Evolutionary conservation across 2,329 filamentous ascomycete genomes (phyloP).

Genomic region (Fusarium sp.): DNA sequence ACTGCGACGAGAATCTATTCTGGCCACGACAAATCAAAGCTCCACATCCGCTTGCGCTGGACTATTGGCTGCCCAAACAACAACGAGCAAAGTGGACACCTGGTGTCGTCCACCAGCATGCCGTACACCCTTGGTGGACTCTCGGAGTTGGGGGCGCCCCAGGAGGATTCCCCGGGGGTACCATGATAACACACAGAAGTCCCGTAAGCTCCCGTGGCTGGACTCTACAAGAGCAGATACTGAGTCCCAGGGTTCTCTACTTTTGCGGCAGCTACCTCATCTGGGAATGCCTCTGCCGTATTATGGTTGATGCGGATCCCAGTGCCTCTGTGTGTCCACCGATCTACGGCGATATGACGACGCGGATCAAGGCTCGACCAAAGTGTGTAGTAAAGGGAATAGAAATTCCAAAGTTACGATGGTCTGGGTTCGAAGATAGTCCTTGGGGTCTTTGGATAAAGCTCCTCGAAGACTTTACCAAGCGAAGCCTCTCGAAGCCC

Average conservation of each 20-base stretch:
- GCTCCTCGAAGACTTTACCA: background rate
- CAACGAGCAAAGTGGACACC: background rate
- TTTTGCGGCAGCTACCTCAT: background rate
- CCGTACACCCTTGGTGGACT: background rate
- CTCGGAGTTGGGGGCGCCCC: background rate
- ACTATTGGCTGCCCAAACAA: background rate
- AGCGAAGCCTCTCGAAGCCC: background rate
- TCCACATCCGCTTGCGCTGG: background rate
- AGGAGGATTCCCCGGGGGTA: background rate
- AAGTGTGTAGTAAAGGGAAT: background rate
- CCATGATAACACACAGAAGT: background rate
- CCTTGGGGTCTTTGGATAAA: background rate
- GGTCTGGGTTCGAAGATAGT: background rate
- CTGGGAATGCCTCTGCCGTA: conserved; percentile 3
- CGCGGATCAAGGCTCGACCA: background rate
- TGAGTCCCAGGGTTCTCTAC: background rate
- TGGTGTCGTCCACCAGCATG: background rate
- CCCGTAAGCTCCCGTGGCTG: background rate
- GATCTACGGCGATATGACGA: background rate
- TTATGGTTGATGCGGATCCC: background rate
- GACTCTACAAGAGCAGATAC: background rate
- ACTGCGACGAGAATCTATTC: background rate
- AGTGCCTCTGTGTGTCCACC: background rate
- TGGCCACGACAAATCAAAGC: background rate
- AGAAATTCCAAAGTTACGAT: too few species aligned